Conservation (phyloP, 768 basidiomycete species). For the Mycena polygramma region DNA sequence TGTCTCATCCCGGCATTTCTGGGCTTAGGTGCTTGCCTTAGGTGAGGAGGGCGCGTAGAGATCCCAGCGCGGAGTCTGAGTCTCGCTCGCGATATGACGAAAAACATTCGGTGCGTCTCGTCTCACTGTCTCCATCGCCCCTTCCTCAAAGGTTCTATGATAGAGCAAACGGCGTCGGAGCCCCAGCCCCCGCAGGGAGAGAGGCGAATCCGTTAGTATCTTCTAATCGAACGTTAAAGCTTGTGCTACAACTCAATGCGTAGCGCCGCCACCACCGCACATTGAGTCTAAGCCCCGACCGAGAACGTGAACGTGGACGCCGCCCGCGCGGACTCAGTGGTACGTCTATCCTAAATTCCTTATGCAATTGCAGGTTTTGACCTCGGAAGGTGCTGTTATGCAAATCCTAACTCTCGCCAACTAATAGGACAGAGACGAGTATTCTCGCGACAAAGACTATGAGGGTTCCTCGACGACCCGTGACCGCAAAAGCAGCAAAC, state of each 20-base stretch:
- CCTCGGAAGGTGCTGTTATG: constrained; percentile 35
- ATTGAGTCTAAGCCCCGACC: constrained; percentile 21
- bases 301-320: constrained; percentile 21
- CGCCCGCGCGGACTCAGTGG: constrained; percentile 27
- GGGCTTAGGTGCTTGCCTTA: constrained; percentile 10
- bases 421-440: constrained; percentile 23
- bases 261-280: constrained; percentile 25
- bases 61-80: constrained; percentile 13
- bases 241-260: neutral
- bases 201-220: constrained; percentile 18
- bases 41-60: constrained; percentile 14
- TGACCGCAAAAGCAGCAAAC: constrained; percentile 24
- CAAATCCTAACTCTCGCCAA: constrained; percentile 12
- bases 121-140: neutral
- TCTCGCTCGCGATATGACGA: constrained; percentile 23
- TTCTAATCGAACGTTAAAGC: neutral
- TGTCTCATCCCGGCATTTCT: neutral
- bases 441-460: constrained; percentile 30
- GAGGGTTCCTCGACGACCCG: constrained; percentile 19
- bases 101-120: constrained; percentile 15
- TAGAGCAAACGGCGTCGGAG: constrained; percentile 25
- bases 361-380: constrained; percentile 26
- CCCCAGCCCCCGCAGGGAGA: constrained; percentile 18
- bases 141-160: neutral
- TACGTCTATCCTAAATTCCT: constrained; percentile 24